A percentile compares a stretch with the other conserved stretches of the same genome.
phyloP scores from a whole-genome alignment of 768 basidiomycete genomes.

The Plicaturopsis crispa region DNA sequence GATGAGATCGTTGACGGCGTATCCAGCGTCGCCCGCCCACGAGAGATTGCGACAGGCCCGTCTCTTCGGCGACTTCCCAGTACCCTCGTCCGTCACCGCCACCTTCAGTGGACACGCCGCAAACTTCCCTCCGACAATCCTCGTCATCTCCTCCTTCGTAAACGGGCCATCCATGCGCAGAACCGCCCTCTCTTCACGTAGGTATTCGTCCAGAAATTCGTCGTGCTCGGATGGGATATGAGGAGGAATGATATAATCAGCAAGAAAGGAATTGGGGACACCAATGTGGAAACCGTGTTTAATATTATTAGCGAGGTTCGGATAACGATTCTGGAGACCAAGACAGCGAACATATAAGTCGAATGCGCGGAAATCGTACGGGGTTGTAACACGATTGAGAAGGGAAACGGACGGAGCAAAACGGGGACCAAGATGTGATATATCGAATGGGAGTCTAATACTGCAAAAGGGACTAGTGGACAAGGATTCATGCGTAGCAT shows the following conservation, averaged over 20 bases:
- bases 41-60: conserved; percentile 14
- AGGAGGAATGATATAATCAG: conserved; percentile 11
- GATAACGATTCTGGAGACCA: conserved; percentile 18
- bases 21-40: conserved; percentile 4
- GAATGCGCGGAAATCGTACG: too few relatives aligned
- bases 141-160: too few relatives aligned
- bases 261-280: conserved; percentile 16
- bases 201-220: conserved; percentile 12
- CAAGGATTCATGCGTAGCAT: too few relatives aligned
- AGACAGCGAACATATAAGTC: too few relatives aligned
- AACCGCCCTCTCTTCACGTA: conserved; percentile 11
- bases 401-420: too few relatives aligned
- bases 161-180: conserved; percentile 21
- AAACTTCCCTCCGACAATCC: conserved; percentile 20
- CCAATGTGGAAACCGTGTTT: conserved; percentile 25
- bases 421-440: too few relatives aligned
- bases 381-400: too few relatives aligned
- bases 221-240: conserved; percentile 13
- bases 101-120: conserved; percentile 22
- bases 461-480: too few relatives aligned
- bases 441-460: too few relatives aligned
- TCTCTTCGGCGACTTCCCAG: conserved; percentile 14
- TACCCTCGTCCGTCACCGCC: conserved; percentile 15
- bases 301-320: conserved; percentile 21
- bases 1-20: conserved; percentile 17